Percentiles rank a stretch among this genome's conserved stretches.
These are phyloP conservation scores for Vigna radiata DNA, from an alignment of 306 rosid genomes.

Conservation along the genomic window DNA sequence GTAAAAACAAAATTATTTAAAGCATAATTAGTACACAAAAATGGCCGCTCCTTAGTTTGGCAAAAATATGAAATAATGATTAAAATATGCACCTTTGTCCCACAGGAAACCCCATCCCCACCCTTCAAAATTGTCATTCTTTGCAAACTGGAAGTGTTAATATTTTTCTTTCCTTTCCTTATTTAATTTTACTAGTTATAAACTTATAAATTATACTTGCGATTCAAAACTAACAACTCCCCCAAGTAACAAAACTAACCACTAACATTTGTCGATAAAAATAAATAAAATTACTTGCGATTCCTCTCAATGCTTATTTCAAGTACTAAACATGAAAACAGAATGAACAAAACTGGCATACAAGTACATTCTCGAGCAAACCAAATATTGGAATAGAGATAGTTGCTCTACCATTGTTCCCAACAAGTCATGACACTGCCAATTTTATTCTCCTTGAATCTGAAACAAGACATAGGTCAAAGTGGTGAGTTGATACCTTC, in stretches of 20 bases:
- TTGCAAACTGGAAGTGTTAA: conserved; percentile 20
- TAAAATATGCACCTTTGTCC: conserved; percentile 16
- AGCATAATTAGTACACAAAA: conserved; percentile 24
- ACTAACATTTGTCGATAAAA: too few species aligned
- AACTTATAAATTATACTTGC: conserved; percentile 17
- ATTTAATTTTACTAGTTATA: not conserved
- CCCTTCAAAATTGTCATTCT: conserved; percentile 17
- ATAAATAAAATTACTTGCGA: not conserved
- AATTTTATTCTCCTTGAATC: conserved; percentile 14
- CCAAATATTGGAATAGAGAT: conserved; percentile 21
- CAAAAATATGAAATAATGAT: not conserved
- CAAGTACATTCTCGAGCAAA: conserved; percentile 32
- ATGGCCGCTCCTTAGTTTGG: conserved; percentile 1
- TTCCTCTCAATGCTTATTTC: conserved; percentile 25
- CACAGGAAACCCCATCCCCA: conserved; percentile 11
- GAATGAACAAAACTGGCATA: conserved; percentile 25
- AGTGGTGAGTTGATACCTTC: conserved; percentile 68
- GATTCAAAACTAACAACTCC: not conserved
- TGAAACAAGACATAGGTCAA: conserved; percentile 28
- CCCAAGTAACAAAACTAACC: too few species aligned
- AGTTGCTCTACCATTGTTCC: conserved; percentile 21
- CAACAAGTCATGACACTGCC: conserved; percentile 29
- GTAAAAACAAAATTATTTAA: conserved; percentile 19
- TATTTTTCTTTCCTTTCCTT: conserved; percentile 4
- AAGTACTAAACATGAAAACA: conserved; percentile 13